Evolutionary conservation across 2,329 filamentous ascomycete species (phyloP).

Genomic region (Sarocladium strictum): DNA sequence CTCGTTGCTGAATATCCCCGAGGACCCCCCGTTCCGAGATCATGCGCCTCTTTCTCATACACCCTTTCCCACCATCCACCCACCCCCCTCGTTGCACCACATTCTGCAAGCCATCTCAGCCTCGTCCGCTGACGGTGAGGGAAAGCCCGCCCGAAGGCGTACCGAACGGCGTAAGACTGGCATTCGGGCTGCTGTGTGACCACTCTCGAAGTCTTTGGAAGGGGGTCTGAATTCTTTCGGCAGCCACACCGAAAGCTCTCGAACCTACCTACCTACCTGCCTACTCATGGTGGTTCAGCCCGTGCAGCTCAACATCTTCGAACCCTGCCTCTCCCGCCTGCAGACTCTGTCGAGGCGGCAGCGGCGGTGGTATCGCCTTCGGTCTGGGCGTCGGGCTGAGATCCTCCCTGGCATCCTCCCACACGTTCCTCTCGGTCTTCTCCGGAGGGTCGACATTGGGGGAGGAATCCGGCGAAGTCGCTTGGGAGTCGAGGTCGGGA

Average conservation of each 20-base stretch:
- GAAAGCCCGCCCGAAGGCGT: too few relatives aligned
- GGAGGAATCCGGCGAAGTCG: neutral
- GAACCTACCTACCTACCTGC: too few relatives aligned
- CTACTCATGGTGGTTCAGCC: neutral
- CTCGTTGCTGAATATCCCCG: neutral
- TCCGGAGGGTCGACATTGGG: neutral
- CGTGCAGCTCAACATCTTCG: slow-evolving; percentile 11
- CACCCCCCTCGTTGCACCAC: neutral
- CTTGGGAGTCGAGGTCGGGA: neutral
- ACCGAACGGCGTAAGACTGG: too few relatives aligned
- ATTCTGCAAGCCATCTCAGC: neutral
- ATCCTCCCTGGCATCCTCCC: slow-evolving; percentile 2
- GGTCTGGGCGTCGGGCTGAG: slow-evolving; percentile 8
- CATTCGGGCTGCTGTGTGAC: too few relatives aligned
- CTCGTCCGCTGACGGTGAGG: too few relatives aligned
- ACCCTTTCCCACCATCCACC: neutral
- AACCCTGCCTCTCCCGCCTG: slow-evolving; percentile 5
- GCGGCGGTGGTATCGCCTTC: slow-evolving; percentile 9
- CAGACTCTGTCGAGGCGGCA: neutral
- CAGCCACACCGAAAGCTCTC: too few relatives aligned
- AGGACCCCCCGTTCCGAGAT: neutral
- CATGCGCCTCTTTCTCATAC: neutral
- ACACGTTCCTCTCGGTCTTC: neutral
- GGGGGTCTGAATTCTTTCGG: too few relatives aligned
- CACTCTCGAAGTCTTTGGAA: too few relatives aligned